Conservation (phyloP, 2,329 filamentous ascomycete species). For the Fusarium luffae region DNA sequence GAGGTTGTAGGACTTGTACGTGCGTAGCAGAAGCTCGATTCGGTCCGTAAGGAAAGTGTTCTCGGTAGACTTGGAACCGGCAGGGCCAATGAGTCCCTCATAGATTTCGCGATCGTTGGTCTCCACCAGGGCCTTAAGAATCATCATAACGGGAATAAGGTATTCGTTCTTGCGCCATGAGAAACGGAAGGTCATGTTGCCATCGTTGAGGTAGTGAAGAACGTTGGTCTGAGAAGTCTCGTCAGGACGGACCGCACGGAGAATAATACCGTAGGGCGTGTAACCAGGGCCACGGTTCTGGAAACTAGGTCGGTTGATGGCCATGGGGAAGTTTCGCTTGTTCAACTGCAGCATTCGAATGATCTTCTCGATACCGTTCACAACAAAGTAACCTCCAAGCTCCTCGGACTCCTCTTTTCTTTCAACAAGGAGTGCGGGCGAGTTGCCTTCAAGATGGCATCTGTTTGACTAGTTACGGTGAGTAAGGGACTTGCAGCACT, state of each 20-base stretch:
- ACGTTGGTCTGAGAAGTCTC: constrained; percentile 98
- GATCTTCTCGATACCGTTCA: constrained; percentile 97
- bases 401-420: constrained; percentile 97
- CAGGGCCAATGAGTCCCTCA: constrained; percentile 85
- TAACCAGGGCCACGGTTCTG: constrained; percentile 87
- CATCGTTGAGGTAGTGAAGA: constrained; percentile 93
- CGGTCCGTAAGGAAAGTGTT: constrained; percentile 96
- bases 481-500: constrained; percentile 17
- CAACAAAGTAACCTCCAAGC: constrained; percentile 94
- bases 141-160: constrained; percentile 95
- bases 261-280: constrained; percentile 88
- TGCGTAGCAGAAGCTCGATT: constrained; percentile 89
- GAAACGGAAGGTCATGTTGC: constrained; percentile 96
- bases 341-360: constrained; percentile 92
- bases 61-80: constrained; percentile 78
- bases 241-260: constrained; percentile 93
- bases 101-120: constrained; percentile 98
- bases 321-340: constrained; percentile 93
- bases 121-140: constrained; percentile 92
- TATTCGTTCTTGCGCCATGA: constrained; percentile 98
- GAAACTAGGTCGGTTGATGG: constrained; percentile 92
- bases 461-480: constrained; percentile 74
- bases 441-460: constrained; percentile 89
- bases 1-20: constrained; percentile 90
- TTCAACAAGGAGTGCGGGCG: constrained; percentile 83